A percentile compares a stretch with the other conserved stretches of the same genome.
Evolutionary conservation across 495 filamentous ascomycete genomes (phyloP).

Genomic region (Letharia lupina): DNA sequence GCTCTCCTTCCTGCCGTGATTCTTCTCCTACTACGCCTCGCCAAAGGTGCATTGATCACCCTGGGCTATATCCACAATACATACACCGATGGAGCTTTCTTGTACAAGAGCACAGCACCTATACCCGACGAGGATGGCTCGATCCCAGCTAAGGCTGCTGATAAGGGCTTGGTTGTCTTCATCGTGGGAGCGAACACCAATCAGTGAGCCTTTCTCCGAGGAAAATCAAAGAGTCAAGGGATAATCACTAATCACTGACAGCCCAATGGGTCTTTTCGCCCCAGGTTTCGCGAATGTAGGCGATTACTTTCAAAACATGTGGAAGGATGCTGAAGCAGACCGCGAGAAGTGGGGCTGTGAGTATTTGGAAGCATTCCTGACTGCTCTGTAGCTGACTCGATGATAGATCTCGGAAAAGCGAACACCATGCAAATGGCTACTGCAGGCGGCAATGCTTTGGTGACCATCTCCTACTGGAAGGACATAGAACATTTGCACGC

Average conservation of each 20-base stretch:
- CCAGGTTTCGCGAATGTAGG: conserved; percentile 28
- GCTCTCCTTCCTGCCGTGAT: conserved; percentile 11
- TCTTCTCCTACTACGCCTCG: conserved; percentile 10
- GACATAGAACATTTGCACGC: conserved; percentile 38
- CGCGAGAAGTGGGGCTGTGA: conserved; percentile 31
- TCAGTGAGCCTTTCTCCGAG: conserved; percentile 27
- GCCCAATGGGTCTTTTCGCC: conserved; percentile 29
- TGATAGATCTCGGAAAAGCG: conserved; percentile 4
- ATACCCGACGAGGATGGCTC: conserved; percentile 33
- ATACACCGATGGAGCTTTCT: conserved; percentile 31
- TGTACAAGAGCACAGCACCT: conserved; percentile 30
- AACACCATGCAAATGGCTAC: conserved; percentile 4
- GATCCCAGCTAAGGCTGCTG: conserved; percentile 27
- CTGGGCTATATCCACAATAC: conserved; percentile 31
- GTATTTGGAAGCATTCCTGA: neutral
- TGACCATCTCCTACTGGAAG: conserved; percentile 40
- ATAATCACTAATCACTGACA: conserved; percentile 5
- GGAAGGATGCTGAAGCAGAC: conserved; percentile 22
- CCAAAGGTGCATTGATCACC: conserved; percentile 22
- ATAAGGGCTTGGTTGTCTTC: conserved; percentile 35
- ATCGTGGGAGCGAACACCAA: conserved; percentile 36
- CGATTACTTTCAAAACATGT: conserved; percentile 28
- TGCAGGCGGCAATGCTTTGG: conserved; percentile 15
- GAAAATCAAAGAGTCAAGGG: conserved; percentile 8
- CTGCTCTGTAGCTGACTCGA: neutral